A percentile compares a stretch with the other conserved stretches of the same genome.
Conservation (phyloP, 768 basidiomycete genomes). For the Dioszegia hungarica region DNA sequence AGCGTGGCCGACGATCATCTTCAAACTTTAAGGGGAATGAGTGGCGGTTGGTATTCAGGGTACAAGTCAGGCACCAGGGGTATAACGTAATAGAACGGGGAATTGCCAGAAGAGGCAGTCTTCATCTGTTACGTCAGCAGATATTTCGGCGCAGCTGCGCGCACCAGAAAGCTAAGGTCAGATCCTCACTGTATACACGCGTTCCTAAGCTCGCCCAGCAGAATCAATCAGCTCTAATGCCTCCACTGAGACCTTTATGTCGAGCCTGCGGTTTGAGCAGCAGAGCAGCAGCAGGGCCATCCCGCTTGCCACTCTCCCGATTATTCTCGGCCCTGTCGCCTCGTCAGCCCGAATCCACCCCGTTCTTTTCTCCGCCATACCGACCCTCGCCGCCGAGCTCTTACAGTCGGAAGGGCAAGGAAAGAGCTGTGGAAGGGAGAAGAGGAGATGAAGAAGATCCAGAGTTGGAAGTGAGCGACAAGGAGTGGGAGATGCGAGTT, state of each 20-base stretch:
- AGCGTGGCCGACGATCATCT: too few relatives aligned
- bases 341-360: constrained; percentile 1
- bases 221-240: too few relatives aligned
- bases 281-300: not conserved
- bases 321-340: not conserved
- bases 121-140: not conserved
- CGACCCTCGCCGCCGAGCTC: constrained; percentile 1
- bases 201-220: too few relatives aligned
- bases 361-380: constrained; percentile 32
- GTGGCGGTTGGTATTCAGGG: too few relatives aligned
- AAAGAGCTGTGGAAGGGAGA: constrained; percentile 8
- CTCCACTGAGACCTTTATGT: not conserved
- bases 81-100: too few relatives aligned
- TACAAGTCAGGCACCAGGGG: too few relatives aligned
- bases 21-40: too few relatives aligned
- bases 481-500: constrained; percentile 46
- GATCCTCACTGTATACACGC: too few relatives aligned
- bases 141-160: not conserved
- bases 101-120: too few relatives aligned
- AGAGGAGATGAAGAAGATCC: constrained; percentile 16
- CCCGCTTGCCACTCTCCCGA: not conserved
- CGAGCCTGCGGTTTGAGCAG: too few relatives aligned
- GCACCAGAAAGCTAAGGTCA: too few relatives aligned
- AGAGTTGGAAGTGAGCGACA: constrained; percentile 13
- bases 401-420: constrained; percentile 20